Evolutionary conservation across 441 rosid species (phyloP), one percentile per base, ranked within the genome.

Genomic region (Populus tomentosa): DNA sequence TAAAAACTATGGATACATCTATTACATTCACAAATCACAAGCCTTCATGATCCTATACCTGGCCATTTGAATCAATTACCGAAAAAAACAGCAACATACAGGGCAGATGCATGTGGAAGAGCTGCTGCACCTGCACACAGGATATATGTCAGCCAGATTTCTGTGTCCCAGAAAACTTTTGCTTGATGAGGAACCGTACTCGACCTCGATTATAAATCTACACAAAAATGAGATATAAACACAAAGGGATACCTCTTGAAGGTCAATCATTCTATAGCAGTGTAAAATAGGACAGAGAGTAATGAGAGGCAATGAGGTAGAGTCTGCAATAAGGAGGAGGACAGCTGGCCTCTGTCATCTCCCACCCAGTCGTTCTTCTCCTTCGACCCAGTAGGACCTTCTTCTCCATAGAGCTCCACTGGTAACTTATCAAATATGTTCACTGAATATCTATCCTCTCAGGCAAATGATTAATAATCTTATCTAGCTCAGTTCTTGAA

Each of bases 301-400:
- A 75, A 38, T 72, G 80, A 62, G 33, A 67, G 38, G 20, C 42
- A 61, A 53, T 67, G 61, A 69, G 40, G 40, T 1, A 67, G 61
- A 68, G 68, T 32, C 67, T 32, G 38, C 23, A 16, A 42, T 20
- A 53, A 0, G 20, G 59, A 50, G 18, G 5, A 6, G 6, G 10
- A 70, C 65, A 63, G 20, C 82, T 87, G 88, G 24, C 94, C 84
- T 68, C 99, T 88, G 79, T 90, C 99, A 20, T 95, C 98, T 7
- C 97, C 97, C 6, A 79, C 80, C 98, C 97, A 3, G 98, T 91
- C 91, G 82, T 91, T 88, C 91, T 92, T 95, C 86, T 94, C 97
- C 87, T 94, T 94, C 0, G 98, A 79, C 80, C 98, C 97, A 3
- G 98, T 91, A 9, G 98, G 97, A 26, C 98, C 98, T 79, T 88